Evolutionary conservation across 2,329 filamentous ascomycete genomes (phyloP).

Genomic region (Colletotrichum paranaense): DNA sequence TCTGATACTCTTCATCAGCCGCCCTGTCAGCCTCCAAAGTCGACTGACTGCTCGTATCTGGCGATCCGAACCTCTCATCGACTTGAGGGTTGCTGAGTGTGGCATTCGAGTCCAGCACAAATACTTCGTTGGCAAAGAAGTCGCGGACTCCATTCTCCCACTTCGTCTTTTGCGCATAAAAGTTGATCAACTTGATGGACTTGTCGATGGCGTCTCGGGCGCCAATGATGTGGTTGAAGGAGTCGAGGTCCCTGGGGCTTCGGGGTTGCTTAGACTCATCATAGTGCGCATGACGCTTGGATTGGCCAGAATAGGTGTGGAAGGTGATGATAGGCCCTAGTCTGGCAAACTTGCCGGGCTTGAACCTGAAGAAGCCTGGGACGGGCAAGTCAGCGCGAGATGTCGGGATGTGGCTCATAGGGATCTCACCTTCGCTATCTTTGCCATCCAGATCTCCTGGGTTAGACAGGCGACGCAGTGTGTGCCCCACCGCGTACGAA

Average conservation of each 20-base stretch:
- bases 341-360: not conserved
- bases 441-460: not conserved
- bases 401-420: not conserved
- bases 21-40: not conserved
- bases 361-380: not conserved
- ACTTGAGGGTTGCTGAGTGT: not conserved
- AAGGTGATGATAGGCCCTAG: not conserved
- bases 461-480: slow-evolving; percentile 20
- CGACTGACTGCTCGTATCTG: not conserved
- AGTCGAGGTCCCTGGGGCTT: not conserved
- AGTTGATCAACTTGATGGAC: not conserved
- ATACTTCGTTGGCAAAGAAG: not conserved
- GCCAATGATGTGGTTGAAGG: not conserved
- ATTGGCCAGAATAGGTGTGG: slow-evolving; percentile 1
- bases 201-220: not conserved
- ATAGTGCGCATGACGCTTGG: not conserved
- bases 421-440: not conserved
- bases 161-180: not conserved
- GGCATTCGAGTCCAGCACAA: not conserved
- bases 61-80: not conserved
- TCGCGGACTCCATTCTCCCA: not conserved
- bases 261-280: not conserved
- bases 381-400: not conserved
- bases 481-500: slow-evolving; percentile 35
- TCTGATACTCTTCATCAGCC: not conserved